These are phyloP conservation scores for Forsythia suspensa DNA, from an alignment of 257 asterid species.

Conservation along the genomic window DNA sequence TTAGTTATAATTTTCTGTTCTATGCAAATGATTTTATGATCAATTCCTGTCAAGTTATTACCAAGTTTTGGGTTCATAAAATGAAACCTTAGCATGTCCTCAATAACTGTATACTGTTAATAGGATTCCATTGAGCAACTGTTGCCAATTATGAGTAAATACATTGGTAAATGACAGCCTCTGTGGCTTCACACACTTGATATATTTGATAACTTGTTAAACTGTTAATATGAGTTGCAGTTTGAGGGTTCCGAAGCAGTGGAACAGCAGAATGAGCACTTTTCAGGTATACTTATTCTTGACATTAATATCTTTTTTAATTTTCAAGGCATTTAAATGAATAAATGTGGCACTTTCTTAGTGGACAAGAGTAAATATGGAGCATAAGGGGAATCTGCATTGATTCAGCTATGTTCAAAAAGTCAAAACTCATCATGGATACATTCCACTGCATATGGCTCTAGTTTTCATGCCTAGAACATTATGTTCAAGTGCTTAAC, in stretches of 20 bases:
- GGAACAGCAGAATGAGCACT: conserved; percentile 71
- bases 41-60: not conserved
- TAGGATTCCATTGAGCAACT: not conserved
- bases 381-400: not conserved
- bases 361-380: not conserved
- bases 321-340: not conserved
- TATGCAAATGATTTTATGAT: not conserved
- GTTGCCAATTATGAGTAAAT: not conserved
- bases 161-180: not conserved
- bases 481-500: not conserved
- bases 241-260: conserved; percentile 75
- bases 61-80: not conserved
- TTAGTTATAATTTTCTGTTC: not conserved
- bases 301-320: not conserved
- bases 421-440: not conserved
- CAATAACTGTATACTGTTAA: not conserved
- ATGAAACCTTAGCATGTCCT: not conserved
- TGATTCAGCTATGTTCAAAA: not conserved
- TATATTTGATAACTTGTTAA: conserved; percentile 7
- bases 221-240: conserved; percentile 38
- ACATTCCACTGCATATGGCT: not conserved
- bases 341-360: not conserved
- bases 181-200: not conserved
- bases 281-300: conserved; percentile 52
- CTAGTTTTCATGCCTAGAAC: not conserved